phyloP scores from a whole-genome alignment of 1,284 basidiomycete genomes.

The Flammula alnicola region DNA sequence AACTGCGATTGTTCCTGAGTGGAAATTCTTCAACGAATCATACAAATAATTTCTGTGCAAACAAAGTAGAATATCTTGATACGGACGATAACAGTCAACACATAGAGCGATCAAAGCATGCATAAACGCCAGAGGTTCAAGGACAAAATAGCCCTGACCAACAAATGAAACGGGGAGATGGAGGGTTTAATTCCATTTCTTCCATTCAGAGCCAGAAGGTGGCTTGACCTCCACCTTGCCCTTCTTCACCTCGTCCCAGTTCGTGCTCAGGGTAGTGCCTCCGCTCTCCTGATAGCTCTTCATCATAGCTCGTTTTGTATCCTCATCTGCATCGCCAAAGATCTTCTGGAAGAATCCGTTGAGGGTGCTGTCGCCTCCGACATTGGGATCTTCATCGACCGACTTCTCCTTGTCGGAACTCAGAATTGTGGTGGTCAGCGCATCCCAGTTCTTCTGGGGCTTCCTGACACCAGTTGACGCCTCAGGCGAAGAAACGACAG shows the following conservation, averaged over 20 bases:
- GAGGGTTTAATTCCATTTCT: constrained; percentile 62
- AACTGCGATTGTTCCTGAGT: too few relatives aligned
- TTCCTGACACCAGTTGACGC: constrained; percentile 37
- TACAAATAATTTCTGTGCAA: too few relatives aligned
- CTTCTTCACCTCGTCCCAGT: constrained; percentile 88
- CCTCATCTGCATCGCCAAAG: constrained; percentile 85
- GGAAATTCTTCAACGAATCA: too few relatives aligned
- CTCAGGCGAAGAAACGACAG: constrained; percentile 35
- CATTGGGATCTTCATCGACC: constrained; percentile 78
- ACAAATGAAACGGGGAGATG: constrained; percentile 3
- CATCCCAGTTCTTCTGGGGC: constrained; percentile 87
- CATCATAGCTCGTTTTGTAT: constrained; percentile 92
- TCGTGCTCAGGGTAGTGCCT: constrained; percentile 91
- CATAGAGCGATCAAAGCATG: constrained; percentile 12
- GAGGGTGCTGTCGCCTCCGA: constrained; percentile 77
- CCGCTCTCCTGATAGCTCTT: constrained; percentile 94
- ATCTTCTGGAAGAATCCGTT: constrained; percentile 86
- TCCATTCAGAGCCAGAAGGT: constrained; percentile 82
- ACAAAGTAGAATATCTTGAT: too few relatives aligned
- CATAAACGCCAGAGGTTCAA: constrained; percentile 1
- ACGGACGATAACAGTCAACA: not conserved
- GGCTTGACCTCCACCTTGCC: constrained; percentile 74
- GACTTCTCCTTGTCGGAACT: constrained; percentile 64
- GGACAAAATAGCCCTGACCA: not conserved
- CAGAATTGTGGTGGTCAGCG: constrained; percentile 72